Conservation (phyloP, 768 basidiomycete species). For the Rubroboletus satanas region DNA sequence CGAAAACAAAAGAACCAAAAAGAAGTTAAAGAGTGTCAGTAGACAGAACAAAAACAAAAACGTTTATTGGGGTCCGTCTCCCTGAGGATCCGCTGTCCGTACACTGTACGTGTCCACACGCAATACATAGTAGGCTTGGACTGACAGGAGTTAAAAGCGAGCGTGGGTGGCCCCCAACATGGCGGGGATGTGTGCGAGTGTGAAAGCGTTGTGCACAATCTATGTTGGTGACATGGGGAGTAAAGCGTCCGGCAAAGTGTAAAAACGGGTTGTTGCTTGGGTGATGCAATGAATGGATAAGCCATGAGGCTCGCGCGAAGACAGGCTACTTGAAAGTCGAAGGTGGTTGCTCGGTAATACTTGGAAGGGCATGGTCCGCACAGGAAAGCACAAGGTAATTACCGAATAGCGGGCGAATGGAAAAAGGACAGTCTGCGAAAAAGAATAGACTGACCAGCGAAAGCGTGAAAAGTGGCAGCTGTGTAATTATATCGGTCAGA, state of each 20-base stretch:
- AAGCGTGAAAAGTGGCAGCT: slow-evolving; percentile 27
- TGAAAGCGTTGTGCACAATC: slow-evolving; percentile 7
- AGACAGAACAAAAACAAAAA: background rate
- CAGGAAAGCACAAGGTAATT: slow-evolving; percentile 26
- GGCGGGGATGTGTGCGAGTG: slow-evolving; percentile 1
- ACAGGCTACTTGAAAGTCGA: slow-evolving; percentile 21
- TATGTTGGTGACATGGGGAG: slow-evolving; percentile 14
- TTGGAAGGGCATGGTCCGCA: slow-evolving; percentile 20
- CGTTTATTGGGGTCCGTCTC: slow-evolving; percentile 27
- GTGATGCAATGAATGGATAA: slow-evolving; percentile 27
- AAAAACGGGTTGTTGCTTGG: slow-evolving; percentile 16
- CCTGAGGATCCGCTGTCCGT: slow-evolving; percentile 17
- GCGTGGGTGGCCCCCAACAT: slow-evolving; percentile 14
- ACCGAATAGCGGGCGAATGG: slow-evolving; percentile 27
- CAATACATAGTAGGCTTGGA: slow-evolving; percentile 21
- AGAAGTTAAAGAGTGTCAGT: slow-evolving; percentile 9
- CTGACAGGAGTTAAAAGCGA: slow-evolving; percentile 19
- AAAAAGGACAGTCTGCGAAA: slow-evolving; percentile 24
- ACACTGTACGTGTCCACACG: slow-evolving; percentile 28
- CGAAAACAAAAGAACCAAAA: slow-evolving; percentile 17
- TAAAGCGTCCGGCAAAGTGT: slow-evolving; percentile 24
- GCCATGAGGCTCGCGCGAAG: slow-evolving; percentile 15
- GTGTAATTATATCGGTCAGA: slow-evolving; percentile 30
- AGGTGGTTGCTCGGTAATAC: slow-evolving; percentile 13
- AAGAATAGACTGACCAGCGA: slow-evolving; percentile 19